These are phyloP conservation scores for Pisolithus marmoratus DNA, from an alignment of 768 basidiomycete genomes.

Conservation along the genomic window DNA sequence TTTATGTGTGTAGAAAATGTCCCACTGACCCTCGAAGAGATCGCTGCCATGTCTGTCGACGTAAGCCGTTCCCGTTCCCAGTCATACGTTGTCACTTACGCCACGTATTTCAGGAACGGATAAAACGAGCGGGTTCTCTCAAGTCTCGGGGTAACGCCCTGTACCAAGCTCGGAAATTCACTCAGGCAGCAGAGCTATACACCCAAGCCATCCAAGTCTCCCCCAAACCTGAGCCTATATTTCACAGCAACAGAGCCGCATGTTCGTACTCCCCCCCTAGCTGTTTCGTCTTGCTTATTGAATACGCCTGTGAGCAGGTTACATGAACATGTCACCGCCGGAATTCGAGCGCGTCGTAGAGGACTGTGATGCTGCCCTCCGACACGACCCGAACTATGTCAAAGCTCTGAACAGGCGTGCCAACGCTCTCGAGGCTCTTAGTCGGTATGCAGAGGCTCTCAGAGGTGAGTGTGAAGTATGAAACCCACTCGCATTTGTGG, in stretches of 20 bases:
- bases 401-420: slow-evolving; percentile 90
- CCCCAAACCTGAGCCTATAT: slow-evolving; percentile 83
- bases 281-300: background rate
- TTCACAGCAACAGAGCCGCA: slow-evolving; percentile 95
- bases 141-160: slow-evolving; percentile 70
- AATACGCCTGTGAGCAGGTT: slow-evolving; percentile 45
- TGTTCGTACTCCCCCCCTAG: slow-evolving; percentile 45
- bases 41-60: slow-evolving; percentile 51
- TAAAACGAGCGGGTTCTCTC: slow-evolving; percentile 52
- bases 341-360: slow-evolving; percentile 74
- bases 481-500: no score
- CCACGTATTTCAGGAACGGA: slow-evolving; percentile 48
- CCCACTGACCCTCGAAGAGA: slow-evolving; percentile 47
- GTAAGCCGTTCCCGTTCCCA: slow-evolving; percentile 27
- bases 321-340: slow-evolving; percentile 86
- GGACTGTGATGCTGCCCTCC: slow-evolving; percentile 87
- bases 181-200: slow-evolving; percentile 57
- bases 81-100: background rate
- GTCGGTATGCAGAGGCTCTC: slow-evolving; percentile 67
- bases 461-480: slow-evolving; percentile 47
- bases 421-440: slow-evolving; percentile 74
- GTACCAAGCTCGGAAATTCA: slow-evolving; percentile 59
- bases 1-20: slow-evolving; percentile 31
- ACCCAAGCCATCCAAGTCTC: slow-evolving; percentile 70
- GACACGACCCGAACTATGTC: slow-evolving; percentile 77